These are phyloP conservation scores for Sonneratia alba DNA, from an alignment of 345 rosid species.

Conservation along the genomic window DNA sequence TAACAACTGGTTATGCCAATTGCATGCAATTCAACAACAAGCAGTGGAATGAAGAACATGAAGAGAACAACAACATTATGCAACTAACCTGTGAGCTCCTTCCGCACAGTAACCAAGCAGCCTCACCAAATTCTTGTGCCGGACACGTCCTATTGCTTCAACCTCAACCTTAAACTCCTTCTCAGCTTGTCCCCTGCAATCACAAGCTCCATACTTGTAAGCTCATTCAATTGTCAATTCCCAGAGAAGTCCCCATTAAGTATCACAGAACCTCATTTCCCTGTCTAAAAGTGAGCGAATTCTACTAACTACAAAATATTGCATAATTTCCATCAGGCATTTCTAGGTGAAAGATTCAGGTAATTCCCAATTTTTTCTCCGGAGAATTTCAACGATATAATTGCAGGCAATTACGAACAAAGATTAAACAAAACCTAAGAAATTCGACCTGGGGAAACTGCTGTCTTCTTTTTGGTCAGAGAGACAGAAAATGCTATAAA, in stretches of 20 bases:
- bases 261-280: not conserved
- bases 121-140: conserved; percentile 95
- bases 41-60: not conserved
- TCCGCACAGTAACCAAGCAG: conserved; percentile 93
- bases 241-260: not conserved
- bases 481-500: not conserved
- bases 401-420: not conserved
- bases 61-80: not conserved
- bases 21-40: not conserved
- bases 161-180: conserved; percentile 96
- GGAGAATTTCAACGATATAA: not conserved
- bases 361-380: not conserved
- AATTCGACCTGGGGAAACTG: not conserved
- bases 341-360: not conserved
- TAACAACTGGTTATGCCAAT: not conserved
- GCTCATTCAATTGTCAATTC: not conserved
- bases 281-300: not conserved
- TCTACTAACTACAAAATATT: not conserved
- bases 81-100: conserved; percentile 76
- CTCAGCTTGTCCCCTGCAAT: conserved; percentile 81
- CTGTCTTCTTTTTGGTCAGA: not conserved
- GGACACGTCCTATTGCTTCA: conserved; percentile 88
- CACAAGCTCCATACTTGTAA: conserved; percentile 4
- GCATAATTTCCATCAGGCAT: not conserved
- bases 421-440: not conserved